Evolutionary conservation across 73 alveolate genomes (phyloP).

Genomic region (Uronychia binucleata): DNA sequence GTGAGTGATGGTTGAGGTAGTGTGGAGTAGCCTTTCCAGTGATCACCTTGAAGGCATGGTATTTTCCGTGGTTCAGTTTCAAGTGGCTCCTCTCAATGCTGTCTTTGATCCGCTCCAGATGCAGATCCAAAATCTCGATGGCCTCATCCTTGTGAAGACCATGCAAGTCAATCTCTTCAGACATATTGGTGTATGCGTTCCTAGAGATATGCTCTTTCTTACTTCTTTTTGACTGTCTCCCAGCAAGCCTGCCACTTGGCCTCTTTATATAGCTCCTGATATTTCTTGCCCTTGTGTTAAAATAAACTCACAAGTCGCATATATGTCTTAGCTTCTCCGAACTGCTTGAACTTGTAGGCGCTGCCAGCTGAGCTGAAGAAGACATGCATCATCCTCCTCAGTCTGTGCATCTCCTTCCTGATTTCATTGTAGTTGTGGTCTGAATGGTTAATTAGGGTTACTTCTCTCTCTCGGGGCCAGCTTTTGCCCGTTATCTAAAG

Average conservation of each 20-base stretch:
- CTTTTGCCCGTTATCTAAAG: background rate
- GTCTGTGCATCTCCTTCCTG: background rate
- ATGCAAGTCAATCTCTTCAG: background rate
- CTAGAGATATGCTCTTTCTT: background rate
- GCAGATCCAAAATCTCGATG: background rate
- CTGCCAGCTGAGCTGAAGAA: background rate
- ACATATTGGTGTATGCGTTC: background rate
- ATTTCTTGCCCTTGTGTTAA: constrained; percentile 2
- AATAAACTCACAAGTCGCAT: no score
- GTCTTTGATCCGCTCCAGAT: background rate
- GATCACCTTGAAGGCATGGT: background rate
- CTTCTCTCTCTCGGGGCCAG: background rate
- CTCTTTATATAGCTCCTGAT: background rate
- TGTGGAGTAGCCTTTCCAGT: background rate
- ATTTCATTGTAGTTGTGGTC: background rate
- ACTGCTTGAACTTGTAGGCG: background rate
- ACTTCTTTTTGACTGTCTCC: background rate
- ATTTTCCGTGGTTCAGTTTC: background rate
- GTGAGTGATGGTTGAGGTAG: no score
- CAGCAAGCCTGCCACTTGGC: background rate
- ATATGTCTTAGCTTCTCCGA: background rate
- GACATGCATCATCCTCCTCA: constrained; percentile 1
- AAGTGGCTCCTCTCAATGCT: background rate
- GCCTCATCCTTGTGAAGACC: background rate
- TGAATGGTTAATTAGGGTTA: background rate